phyloP scores from a whole-genome alignment of 2,329 filamentous ascomycete genomes.

The Aspergillus viridinutans region DNA sequence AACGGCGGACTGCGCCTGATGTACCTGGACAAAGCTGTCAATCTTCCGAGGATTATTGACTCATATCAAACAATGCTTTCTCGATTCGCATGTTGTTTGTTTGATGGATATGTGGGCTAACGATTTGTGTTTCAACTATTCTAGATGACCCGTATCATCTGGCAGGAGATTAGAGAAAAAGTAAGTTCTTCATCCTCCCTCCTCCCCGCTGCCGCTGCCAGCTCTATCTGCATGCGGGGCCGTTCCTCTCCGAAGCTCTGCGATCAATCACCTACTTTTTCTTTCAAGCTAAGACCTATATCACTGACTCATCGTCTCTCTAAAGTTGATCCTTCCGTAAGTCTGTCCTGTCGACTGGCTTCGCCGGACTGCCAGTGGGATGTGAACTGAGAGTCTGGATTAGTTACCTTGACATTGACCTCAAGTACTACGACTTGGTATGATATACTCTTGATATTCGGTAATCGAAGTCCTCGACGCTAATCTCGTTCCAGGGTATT shows the following conservation, averaged over 20 bases:
- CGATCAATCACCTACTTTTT: slow-evolving; percentile 6
- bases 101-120: slow-evolving; percentile 10
- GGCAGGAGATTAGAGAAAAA: slow-evolving; percentile 98
- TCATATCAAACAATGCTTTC: not conserved
- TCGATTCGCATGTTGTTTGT: slow-evolving; percentile 10
- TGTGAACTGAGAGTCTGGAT: slow-evolving; percentile 15
- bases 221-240: slow-evolving; percentile 7
- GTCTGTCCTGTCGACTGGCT: slow-evolving; percentile 15
- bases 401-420: slow-evolving; percentile 86
- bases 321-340: slow-evolving; percentile 75
- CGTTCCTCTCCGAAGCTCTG: slow-evolving; percentile 8
- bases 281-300: not conserved
- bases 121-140: slow-evolving; percentile 2
- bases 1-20: slow-evolving; percentile 20
- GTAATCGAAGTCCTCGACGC: not conserved
- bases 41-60: slow-evolving; percentile 15
- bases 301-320: slow-evolving; percentile 4
- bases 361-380: slow-evolving; percentile 1
- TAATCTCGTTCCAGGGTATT: slow-evolving; percentile 55
- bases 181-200: slow-evolving; percentile 33
- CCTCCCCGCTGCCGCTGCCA: not conserved
- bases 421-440: slow-evolving; percentile 92
- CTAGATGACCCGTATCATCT: slow-evolving; percentile 97
- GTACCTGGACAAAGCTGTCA: slow-evolving; percentile 17
- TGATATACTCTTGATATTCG: slow-evolving; percentile 12